Percentiles rank a stretch among this genome's conserved stretches.
These are phyloP conservation scores for Psilocybe cyanescens DNA, from an alignment of 768 basidiomycete genomes.

Conservation along the genomic window DNA sequence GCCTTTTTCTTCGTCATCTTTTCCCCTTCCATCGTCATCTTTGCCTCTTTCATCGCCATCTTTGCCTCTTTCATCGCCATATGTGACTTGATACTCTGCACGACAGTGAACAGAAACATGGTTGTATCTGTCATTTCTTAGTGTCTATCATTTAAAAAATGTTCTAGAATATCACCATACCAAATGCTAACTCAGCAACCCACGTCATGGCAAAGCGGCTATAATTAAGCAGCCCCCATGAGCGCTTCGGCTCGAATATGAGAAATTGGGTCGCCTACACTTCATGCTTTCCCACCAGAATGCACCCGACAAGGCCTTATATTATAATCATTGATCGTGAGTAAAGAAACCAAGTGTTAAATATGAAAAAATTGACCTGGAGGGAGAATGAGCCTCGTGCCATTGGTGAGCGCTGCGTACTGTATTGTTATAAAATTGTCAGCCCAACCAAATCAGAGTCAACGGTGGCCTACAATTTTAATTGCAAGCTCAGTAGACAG, in stretches of 20 bases:
- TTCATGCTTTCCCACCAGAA: conserved; percentile 1
- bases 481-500: conserved; percentile 3
- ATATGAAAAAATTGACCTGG: background rate
- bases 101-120: background rate
- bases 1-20: background rate
- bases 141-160: background rate
- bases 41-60: too few species aligned
- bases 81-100: background rate
- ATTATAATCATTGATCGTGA: too few species aligned
- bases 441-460: background rate
- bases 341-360: too few species aligned
- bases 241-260: background rate
- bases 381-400: background rate
- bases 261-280: background rate
- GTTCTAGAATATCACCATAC: background rate
- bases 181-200: conserved; percentile 11
- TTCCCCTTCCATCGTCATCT: background rate
- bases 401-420: conserved; percentile 1
- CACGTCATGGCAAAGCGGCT: conserved; percentile 11
- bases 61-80: background rate
- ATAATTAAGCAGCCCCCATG: too few species aligned
- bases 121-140: background rate
- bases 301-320: conserved; percentile 1
- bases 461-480: conserved; percentile 1
- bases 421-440: background rate